Conservation (phyloP, 2,329 filamentous ascomycete species). For the Tolypocladium cylindrosporum region DNA sequence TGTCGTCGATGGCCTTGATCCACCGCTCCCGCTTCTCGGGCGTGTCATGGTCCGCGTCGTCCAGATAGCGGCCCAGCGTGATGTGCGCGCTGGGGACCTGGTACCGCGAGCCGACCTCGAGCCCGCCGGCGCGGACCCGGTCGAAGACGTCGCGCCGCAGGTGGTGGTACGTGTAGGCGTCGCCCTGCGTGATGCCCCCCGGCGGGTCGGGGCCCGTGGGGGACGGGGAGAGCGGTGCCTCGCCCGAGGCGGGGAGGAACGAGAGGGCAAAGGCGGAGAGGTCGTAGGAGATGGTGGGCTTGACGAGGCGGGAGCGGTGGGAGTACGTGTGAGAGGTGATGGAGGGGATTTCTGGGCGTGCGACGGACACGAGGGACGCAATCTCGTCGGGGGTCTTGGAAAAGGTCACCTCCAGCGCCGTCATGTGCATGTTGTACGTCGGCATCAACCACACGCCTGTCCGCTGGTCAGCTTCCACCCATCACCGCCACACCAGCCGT, state of each 20-base stretch:
- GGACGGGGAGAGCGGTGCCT: conserved; percentile 30
- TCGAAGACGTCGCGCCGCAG: conserved; percentile 70
- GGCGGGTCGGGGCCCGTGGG: conserved; percentile 26
- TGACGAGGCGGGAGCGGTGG: conserved; percentile 67
- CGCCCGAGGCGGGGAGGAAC: conserved; percentile 70
- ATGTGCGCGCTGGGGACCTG: conserved; percentile 84
- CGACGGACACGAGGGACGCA: conserved; percentile 43
- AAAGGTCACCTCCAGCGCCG: conserved; percentile 75
- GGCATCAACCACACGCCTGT: conserved; percentile 83
- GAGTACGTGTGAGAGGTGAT: conserved; percentile 57
- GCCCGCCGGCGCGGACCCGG: conserved; percentile 47
- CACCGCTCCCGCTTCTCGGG: conserved; percentile 51
- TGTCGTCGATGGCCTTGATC: conserved; percentile 59
- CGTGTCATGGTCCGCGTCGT: conserved; percentile 51
- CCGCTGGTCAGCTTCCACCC: background rate
- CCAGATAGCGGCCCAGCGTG: conserved; percentile 74
- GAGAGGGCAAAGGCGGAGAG: conserved; percentile 76
- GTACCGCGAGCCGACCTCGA: conserved; percentile 70
- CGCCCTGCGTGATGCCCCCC: conserved; percentile 34
- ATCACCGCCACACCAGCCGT: too few species aligned
- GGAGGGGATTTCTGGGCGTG: conserved; percentile 45
- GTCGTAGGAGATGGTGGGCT: conserved; percentile 76
- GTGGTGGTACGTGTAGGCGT: conserved; percentile 82
- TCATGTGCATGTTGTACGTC: conserved; percentile 68
- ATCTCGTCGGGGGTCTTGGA: conserved; percentile 64